Base-by-base conservation (phyloP, 768 basidiomycete species). In the Auriscalpium vulgare region DNA sequence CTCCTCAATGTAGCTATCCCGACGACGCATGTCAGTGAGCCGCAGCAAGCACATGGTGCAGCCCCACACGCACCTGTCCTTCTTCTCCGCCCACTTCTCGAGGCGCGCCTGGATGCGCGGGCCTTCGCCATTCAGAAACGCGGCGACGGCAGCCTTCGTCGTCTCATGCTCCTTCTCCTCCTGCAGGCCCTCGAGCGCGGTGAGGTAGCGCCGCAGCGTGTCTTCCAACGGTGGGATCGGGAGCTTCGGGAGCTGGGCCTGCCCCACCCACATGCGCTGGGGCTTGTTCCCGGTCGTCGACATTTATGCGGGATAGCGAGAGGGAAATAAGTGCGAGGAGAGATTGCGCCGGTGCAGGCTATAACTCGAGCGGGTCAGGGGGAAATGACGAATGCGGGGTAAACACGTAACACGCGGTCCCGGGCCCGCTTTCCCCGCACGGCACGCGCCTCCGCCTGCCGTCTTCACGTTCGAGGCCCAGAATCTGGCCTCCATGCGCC, bases 151-250 rank as follows among this genome's bases (percentile, higher is more conserved):
- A 6, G 73, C 73, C 68, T 80, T 78, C 0, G 94, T 97, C 44
- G 71, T 67, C 34, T 76, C 81, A 67, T 97, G 94, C 62, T 97
- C 95, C 21, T 80, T 76, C 46, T 81, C 75, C 60, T 91, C 88
- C 71, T 97, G 95, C 37, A 97, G 72, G 0, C 81, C 91, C 69
- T 88, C 79, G 19, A 98, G 77, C 4, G 93, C 88, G 23, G 74
- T 71, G n/a, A 97, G 75, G 64, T 98, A 98, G 14, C 90, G 79
- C 54, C 74, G 71, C 67, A 88, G 88, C 1, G 93, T 92, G 51
- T 95, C 93, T 64, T 91, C 84, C 40, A 98, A 79, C 3, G 85
- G 76, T 10, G 95, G 95, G 53, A 98, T 83, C 2, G 95, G 95
- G 10, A 99, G 77, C 71, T 88, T 92, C 17, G 95, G 94, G 2